These are phyloP conservation scores for Dovyalis caffra DNA, from an alignment of 345 rosid genomes.

Conservation along the genomic window DNA sequence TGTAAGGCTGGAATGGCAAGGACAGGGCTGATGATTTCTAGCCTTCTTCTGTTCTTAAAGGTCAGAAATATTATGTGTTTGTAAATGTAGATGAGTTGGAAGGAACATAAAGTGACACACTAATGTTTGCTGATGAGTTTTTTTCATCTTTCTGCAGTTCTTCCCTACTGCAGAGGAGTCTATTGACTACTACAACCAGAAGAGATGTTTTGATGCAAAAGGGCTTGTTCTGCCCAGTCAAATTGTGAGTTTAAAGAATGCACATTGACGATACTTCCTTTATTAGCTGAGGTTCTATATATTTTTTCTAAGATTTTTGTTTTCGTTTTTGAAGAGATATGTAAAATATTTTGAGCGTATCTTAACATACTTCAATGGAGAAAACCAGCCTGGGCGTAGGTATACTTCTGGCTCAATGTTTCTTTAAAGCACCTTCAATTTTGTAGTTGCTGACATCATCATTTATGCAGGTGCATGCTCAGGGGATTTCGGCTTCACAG, in stretches of 20 bases:
- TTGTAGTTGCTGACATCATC: constrained; percentile 4
- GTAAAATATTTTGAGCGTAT: constrained; percentile 77
- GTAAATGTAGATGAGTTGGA: constrained; percentile 12
- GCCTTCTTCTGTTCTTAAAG: constrained; percentile 78
- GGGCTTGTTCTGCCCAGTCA: constrained; percentile 93
- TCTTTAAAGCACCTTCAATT: background rate
- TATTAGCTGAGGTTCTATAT: constrained; percentile 2
- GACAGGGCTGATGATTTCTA: constrained; percentile 89
- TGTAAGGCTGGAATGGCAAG: constrained; percentile 96
- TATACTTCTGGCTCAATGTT: constrained; percentile 30
- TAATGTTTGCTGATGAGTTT: constrained; percentile 14
- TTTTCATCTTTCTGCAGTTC: constrained; percentile 49
- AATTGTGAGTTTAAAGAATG: constrained; percentile 53
- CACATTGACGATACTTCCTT: background rate
- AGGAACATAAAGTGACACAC: constrained; percentile 5
- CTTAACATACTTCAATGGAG: constrained; percentile 74
- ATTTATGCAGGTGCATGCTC: constrained; percentile 70
- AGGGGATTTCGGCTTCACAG: constrained; percentile 86
- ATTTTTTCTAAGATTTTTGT: background rate
- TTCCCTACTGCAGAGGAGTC: constrained; percentile 94
- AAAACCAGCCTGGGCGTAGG: constrained; percentile 79
- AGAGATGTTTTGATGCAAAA: constrained; percentile 86
- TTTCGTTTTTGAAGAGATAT: constrained; percentile 52
- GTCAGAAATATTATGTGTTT: constrained; percentile 23
- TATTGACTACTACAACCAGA: constrained; percentile 83